Base-by-base conservation (phyloP, 2,329 filamentous ascomycete genomes). In the Colletotrichum neosansevieriae region DNA sequence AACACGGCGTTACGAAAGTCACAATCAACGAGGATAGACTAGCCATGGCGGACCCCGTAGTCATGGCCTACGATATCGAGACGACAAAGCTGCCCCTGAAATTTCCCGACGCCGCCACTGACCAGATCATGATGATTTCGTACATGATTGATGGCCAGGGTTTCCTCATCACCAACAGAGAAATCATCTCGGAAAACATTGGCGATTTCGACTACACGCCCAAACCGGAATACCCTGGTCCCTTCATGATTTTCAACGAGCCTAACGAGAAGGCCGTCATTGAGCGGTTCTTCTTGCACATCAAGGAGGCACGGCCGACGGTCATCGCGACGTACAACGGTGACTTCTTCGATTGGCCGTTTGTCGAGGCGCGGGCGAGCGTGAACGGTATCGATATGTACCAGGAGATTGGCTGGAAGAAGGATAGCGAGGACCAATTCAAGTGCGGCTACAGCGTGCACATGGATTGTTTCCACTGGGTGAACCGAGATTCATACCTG, bases 271-370 rank as follows among this genome's bases (percentile, higher is more conserved):
- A 96, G 79, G 88, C 86, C 1, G 78, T 97, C 2, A 84, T 99
- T 21, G 95, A 98, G 76, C 87, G 96, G 15, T 99, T 99, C 81
- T 98, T 99, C 76, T 85, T 93, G 45, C 96, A 98, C 78, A 92
- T 99, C 79, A 98, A 99, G 76, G 94, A 97, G 78, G 94, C 94
- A 1, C 89, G 92, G 68, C 96, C 96, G 0, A 98, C 94, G 0
- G 95, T 99, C 64, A 99, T 99, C 78, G 95, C 97, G 40, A 99
- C 96, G n/a, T 99, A 99, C 86, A 99, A 99, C 93, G 96, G 96
- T 83, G 96, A 99, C 83, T 99, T 99, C 79, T 99, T 99, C 90
- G 96, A 99, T 91, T 99, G 96, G 96, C 95, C 96, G 0, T 99
- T 97, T 76, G 94, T 99, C 24, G 96, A 99, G 82, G 90, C 96